Percentiles rank a stretch among this genome's conserved stretches.
phyloP scores from a whole-genome alignment of 2,329 filamentous ascomycete genomes.

The Trichoderma polysporum region DNA sequence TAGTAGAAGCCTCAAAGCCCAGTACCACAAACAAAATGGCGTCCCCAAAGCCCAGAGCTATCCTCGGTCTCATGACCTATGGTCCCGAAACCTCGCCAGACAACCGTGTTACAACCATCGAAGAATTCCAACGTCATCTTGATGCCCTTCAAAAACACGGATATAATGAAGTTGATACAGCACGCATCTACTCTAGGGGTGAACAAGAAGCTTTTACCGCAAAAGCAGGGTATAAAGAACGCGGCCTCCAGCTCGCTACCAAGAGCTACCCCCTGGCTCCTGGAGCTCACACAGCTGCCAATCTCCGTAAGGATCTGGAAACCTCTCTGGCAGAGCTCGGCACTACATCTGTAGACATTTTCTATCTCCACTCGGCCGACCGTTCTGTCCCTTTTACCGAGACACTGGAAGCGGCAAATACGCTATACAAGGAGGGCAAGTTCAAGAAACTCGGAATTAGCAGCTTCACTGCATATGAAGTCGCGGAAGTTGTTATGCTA shows the following conservation, averaged over 20 bases:
- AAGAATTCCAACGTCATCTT: background rate
- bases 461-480: conserved; percentile 78
- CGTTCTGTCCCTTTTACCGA: conserved; percentile 11
- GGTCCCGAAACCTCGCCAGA: background rate
- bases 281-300: conserved; percentile 3
- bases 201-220: conserved; percentile 16
- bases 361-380: conserved; percentile 16
- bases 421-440: conserved; percentile 51
- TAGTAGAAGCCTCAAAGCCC: background rate
- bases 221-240: conserved; percentile 17
- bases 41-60: conserved; percentile 6
- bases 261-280: conserved; percentile 2
- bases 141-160: conserved; percentile 3
- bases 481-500: conserved; percentile 73
- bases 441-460: conserved; percentile 72
- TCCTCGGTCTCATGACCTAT: conserved; percentile 20
- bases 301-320: conserved; percentile 15
- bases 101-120: conserved; percentile 15
- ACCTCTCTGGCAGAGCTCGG: conserved; percentile 3
- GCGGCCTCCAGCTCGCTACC: conserved; percentile 13
- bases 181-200: conserved; percentile 7
- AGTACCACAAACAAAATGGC: background rate
- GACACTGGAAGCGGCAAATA: conserved; percentile 8
- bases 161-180: conserved; percentile 16
- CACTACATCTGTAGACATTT: conserved; percentile 2